phyloP scores from a whole-genome alignment of 352 stramenopile genomes.

The Achlya hypogyna region DNA sequence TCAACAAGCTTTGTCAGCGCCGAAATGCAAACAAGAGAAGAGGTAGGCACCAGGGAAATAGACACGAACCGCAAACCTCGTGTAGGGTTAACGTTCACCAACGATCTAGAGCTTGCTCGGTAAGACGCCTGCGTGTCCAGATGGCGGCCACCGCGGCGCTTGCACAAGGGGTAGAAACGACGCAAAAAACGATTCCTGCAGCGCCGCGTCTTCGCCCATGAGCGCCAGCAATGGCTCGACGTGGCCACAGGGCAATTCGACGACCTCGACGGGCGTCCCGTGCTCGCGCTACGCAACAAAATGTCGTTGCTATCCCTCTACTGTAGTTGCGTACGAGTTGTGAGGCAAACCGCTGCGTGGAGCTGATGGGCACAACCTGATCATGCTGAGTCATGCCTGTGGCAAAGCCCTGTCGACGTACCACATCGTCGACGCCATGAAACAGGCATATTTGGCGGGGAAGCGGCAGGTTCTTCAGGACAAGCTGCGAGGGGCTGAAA shows the following conservation, averaged over 20 bases:
- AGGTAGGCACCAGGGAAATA: too few species aligned
- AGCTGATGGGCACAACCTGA: constrained; percentile 46
- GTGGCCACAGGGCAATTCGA: constrained; percentile 1
- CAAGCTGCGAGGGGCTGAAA: constrained; percentile 37
- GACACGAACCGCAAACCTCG: too few species aligned
- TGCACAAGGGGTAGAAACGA: background rate
- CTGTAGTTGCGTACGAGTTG: constrained; percentile 32
- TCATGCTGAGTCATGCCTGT: background rate
- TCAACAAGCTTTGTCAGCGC: too few species aligned
- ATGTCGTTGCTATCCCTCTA: background rate
- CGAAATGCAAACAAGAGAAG: too few species aligned
- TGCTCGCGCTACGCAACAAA: background rate
- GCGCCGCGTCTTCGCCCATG: constrained; percentile 2
- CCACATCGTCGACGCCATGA: constrained; percentile 44
- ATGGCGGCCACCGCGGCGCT: background rate
- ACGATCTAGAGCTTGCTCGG: too few species aligned
- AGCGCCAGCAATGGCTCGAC: constrained; percentile 5
- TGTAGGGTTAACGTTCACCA: too few species aligned
- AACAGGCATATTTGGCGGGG: constrained; percentile 41
- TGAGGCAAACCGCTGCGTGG: constrained; percentile 41
- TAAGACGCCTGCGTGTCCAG: too few species aligned
- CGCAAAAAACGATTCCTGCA: background rate
- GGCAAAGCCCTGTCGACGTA: constrained; percentile 14
- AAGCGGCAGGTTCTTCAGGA: constrained; percentile 27
- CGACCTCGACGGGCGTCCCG: background rate